These are phyloP conservation scores for Fusarium albidum DNA, from an alignment of 2,329 filamentous ascomycete species.

Conservation along the genomic window DNA sequence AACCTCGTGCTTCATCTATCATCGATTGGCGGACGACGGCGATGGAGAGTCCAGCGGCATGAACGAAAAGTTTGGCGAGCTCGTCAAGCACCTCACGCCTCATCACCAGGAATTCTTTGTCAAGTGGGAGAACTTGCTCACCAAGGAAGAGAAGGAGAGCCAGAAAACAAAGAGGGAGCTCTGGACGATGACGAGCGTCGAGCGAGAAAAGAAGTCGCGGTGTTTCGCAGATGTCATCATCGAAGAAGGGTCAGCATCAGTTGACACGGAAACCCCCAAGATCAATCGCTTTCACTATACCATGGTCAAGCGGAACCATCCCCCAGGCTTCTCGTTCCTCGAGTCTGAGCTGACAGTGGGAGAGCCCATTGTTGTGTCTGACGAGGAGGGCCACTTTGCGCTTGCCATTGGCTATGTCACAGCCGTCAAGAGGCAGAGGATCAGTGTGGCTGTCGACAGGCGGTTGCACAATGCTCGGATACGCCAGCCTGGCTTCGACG, in stretches of 20 bases:
- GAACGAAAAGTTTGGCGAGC: constrained; percentile 81
- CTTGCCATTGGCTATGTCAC: constrained; percentile 92
- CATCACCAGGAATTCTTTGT: constrained; percentile 84
- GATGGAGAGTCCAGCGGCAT: constrained; percentile 83
- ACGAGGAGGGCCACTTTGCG: constrained; percentile 94
- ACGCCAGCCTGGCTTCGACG: constrained; percentile 78
- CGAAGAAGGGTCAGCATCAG: constrained; percentile 75
- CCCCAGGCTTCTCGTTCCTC: constrained; percentile 78
- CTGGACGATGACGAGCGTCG: constrained; percentile 93
- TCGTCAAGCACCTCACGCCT: constrained; percentile 79
- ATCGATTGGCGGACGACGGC: constrained; percentile 87
- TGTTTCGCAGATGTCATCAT: constrained; percentile 92
- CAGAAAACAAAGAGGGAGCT: constrained; percentile 88
- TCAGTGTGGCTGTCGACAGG: constrained; percentile 90
- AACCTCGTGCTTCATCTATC: constrained; percentile 89
- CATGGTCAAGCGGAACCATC: constrained; percentile 74
- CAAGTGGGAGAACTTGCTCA: constrained; percentile 93
- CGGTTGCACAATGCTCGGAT: constrained; percentile 86
- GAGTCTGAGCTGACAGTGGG: constrained; percentile 89
- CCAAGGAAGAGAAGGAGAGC: constrained; percentile 91
- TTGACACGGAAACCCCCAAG: constrained; percentile 75
- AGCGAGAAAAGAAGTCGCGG: constrained; percentile 86
- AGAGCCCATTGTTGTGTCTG: constrained; percentile 95
- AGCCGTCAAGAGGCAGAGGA: constrained; percentile 75
- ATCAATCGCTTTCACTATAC: constrained; percentile 93